Evolutionary conservation across 1,284 basidiomycete species (phyloP), one percentile per base, ranked within the genome.

Genomic region (Tetrapyrgos nigripes): DNA sequence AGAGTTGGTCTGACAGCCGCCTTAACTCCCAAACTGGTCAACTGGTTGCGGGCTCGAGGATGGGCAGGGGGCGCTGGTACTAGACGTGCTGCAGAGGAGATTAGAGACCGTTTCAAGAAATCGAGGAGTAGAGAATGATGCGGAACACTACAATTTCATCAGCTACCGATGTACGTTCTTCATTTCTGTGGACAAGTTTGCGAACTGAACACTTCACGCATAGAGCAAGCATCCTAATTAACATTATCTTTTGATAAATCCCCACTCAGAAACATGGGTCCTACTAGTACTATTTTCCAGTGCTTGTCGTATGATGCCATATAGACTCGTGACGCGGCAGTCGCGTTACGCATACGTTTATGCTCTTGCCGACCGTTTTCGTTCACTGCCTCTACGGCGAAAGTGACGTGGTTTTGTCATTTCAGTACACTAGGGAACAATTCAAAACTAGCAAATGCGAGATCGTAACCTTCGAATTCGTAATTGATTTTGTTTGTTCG

Each of bases 401-500:
- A 40, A 40, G 17, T 4, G 4, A 40, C 19, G 31, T n/a, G 37
- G 14, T 17, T 4, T 17, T 40, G 37, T 40, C 37, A 40, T 40
- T 40, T 61, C 35, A 66, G 57, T 40, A 40, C 37, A 40, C 37
- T 40, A 40, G 37, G 19, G 19, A 40, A 64, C 66, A 52, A 76
- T 64, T 96, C 92, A 74, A 96, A 96, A 73, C 89, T 95, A 33
- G 92, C 92, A 73, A 96, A 98, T 35, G 96, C 93, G 62, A 98
- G 82, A 74, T 97, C 94, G 74, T 98, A 99, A 53, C 92, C 94
- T 53, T 93, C 93, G 72, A 98, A 96, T 75, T 97, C 96, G 80
- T 99, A 99, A 71, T 97, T 93, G 74, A 99, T 99, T 73, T 97
- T 93, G 79, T 98, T 97, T 57, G 93, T 97, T 64, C 96, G 83